A percentile compares a stretch with the other conserved stretches of the same genome.
phyloP scores from a whole-genome alignment of 805 yeast genomes.

The Saturnispora quitensis region DNA sequence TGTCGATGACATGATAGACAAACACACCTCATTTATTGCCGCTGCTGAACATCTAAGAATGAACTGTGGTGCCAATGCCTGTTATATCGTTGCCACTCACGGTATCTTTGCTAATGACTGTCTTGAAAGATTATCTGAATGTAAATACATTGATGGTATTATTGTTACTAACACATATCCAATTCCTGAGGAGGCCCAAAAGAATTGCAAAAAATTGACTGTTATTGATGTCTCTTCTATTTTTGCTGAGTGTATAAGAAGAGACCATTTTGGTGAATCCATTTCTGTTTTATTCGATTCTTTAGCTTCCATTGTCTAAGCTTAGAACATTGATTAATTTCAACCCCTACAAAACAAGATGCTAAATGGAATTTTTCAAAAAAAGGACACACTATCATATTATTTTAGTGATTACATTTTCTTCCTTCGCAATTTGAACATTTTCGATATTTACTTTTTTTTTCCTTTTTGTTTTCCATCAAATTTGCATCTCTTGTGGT shows the following conservation, averaged over 20 bases:
- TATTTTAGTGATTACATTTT: background rate
- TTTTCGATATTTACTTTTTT: background rate
- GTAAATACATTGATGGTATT: constrained; percentile 79
- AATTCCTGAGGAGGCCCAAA: constrained; percentile 52
- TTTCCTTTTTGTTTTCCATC: background rate
- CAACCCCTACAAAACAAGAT: background rate
- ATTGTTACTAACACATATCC: constrained; percentile 97
- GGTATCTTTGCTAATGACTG: constrained; percentile 89
- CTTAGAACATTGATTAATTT: background rate
- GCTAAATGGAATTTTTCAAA: background rate
- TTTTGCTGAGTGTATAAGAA: constrained; percentile 95
- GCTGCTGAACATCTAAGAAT: constrained; percentile 96
- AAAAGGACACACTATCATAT: background rate
- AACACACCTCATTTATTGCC: constrained; percentile 86
- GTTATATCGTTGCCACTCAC: constrained; percentile 89
- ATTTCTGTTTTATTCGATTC: constrained; percentile 90
- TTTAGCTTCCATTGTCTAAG: constrained; percentile 42
- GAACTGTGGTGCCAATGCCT: constrained; percentile 93
- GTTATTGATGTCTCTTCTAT: constrained; percentile 91
- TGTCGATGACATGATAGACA: constrained; percentile 94
- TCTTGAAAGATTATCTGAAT: constrained; percentile 65
- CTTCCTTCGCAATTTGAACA: background rate
- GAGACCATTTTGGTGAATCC: constrained; percentile 98
- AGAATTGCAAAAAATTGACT: constrained; percentile 57
- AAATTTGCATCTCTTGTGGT: background rate